These are phyloP conservation scores for Apostasia shenzhenica DNA, from an alignment of 106 monocot species.

Conservation along the genomic window DNA sequence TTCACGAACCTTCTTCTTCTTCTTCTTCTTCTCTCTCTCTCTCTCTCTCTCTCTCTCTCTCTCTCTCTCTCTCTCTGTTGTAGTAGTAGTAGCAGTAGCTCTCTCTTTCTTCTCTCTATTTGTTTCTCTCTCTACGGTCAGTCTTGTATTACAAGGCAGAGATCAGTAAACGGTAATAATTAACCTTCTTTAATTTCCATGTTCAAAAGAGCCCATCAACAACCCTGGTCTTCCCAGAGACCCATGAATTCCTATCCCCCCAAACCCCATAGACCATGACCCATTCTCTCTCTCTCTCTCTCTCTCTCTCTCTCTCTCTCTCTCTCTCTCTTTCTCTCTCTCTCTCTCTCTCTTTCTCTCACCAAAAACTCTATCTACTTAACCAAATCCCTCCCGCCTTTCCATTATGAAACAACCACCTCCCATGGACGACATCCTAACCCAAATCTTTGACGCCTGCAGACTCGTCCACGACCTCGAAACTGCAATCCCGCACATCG, in stretches of 20 bases:
- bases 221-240: neutral
- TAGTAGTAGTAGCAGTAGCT: too few relatives aligned
- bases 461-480: neutral
- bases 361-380: neutral
- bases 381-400: neutral
- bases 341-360: neutral
- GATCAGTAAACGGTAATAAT: too few relatives aligned
- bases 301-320: neutral
- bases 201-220: too few relatives aligned
- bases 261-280: neutral
- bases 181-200: too few relatives aligned
- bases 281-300: neutral
- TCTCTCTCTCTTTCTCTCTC: neutral
- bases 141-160: too few relatives aligned
- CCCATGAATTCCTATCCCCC: neutral
- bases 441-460: neutral
- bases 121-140: too few relatives aligned
- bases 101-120: too few relatives aligned
- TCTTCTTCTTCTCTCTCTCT: too few relatives aligned
- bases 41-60: too few relatives aligned
- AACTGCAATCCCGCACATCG: neutral
- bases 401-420: too few relatives aligned
- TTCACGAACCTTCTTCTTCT: too few relatives aligned
- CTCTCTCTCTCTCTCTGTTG: too few relatives aligned
- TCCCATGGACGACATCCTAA: neutral